Evolutionary conservation across 192 early-diverging fungal species (phyloP).

Genomic region (Phlyctochytrium planicorne): DNA sequence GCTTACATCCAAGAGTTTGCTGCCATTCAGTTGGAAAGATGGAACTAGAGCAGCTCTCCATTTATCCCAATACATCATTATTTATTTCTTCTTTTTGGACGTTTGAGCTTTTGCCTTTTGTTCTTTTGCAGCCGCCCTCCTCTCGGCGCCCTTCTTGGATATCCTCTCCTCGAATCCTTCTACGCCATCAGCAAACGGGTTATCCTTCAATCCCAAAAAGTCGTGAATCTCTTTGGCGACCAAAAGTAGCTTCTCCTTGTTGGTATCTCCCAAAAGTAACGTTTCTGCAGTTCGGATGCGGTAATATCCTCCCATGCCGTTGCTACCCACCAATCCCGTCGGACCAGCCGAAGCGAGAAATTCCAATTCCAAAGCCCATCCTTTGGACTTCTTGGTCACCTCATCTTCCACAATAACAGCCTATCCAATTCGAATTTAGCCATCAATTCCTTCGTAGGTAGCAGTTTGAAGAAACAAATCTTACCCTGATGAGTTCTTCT

Average conservation of each 20-base stretch:
- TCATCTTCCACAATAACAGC: constrained; percentile 3
- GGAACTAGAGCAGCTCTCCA: background rate
- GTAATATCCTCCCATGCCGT: background rate
- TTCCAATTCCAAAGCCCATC: constrained; percentile 5
- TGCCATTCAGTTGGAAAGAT: constrained; percentile 28
- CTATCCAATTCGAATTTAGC: too few species aligned
- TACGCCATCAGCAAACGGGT: background rate
- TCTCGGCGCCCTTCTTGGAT: background rate
- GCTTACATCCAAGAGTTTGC: constrained; percentile 62
- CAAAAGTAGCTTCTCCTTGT: background rate
- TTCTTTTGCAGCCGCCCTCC: background rate
- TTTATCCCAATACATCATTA: background rate
- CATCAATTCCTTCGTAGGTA: too few species aligned
- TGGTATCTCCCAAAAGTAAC: background rate
- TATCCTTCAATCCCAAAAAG: background rate
- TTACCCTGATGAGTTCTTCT: background rate
- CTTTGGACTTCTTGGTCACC: background rate
- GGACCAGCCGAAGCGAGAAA: background rate
- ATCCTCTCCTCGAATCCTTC: background rate
- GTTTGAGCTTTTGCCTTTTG: too few species aligned
- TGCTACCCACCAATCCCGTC: background rate
- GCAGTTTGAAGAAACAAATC: background rate
- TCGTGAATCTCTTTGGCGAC: background rate
- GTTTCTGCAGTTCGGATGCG: background rate
- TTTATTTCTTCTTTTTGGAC: background rate